Conservation (phyloP, 805 yeast species). For the Wickerhamiella siamensis region DNA sequence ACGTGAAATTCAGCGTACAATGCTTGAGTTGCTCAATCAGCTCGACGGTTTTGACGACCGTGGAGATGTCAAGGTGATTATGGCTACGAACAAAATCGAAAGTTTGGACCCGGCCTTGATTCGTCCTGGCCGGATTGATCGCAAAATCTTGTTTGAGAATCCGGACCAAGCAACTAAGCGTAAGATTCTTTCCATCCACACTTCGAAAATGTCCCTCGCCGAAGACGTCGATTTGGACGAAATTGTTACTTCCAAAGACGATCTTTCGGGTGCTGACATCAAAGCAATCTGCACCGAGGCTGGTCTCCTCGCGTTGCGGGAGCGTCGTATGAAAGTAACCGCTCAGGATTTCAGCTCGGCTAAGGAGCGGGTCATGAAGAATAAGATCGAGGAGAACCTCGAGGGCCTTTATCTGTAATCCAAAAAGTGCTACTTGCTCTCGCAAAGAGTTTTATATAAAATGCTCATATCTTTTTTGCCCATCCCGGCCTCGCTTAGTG, state of each 20-base stretch:
- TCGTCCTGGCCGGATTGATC: constrained; percentile 94
- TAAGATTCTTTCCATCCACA: constrained; percentile 83
- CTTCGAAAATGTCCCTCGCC: constrained; percentile 81
- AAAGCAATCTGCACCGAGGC: constrained; percentile 97
- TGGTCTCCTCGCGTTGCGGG: constrained; percentile 87
- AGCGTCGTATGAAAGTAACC: constrained; percentile 94
- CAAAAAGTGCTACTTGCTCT: neutral
- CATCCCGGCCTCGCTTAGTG: constrained; percentile 5
- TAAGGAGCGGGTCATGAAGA: constrained; percentile 88
- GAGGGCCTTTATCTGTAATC: constrained; percentile 74
- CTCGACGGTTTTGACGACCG: constrained; percentile 95
- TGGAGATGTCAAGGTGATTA: constrained; percentile 92
- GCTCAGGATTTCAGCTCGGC: constrained; percentile 88
- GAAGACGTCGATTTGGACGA: constrained; percentile 82
- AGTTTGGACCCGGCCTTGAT: constrained; percentile 88
- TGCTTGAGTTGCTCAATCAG: constrained; percentile 90
- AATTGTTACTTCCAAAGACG: constrained; percentile 81
- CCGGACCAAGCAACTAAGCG: constrained; percentile 88
- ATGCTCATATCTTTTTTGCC: constrained; percentile 9
- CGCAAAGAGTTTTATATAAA: constrained; percentile 13
- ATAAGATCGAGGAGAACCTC: constrained; percentile 88
- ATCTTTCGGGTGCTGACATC: constrained; percentile 92
- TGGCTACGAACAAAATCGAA: constrained; percentile 96
- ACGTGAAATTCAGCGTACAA: constrained; percentile 92
- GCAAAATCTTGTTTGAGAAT: constrained; percentile 89